Base-by-base conservation (phyloP, 2,329 filamentous ascomycete species). In the Calonectria leucothoes region DNA sequence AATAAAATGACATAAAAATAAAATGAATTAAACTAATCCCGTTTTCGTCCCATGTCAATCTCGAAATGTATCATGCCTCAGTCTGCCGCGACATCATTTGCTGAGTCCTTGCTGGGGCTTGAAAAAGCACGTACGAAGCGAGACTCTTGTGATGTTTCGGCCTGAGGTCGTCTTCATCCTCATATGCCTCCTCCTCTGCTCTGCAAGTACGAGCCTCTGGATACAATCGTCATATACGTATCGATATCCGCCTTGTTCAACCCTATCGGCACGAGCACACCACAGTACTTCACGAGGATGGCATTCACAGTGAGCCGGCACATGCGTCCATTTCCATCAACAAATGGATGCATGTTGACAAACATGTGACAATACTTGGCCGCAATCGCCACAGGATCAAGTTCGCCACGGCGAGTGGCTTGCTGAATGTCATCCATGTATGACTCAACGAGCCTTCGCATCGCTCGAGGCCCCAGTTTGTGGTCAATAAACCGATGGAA, bases 311-410 rank as follows among this genome's bases (percentile, higher is more conserved):
- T 71, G 3, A 86, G 75, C 1, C 83, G 78, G 35, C 80, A 83
- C 29, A 79, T 76, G 4, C 82, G 76, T 0, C 82, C 84, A 25
- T 86, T 86, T 1, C 83, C 84, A 37, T 84, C 83, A 3, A 71
- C 69, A 48, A 85, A 86, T 0, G 84, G 84, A 10, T 85, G 82
- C 5, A 85, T 85, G 10, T 73, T 80, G 59, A 83, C 79, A 49
- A 85, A 82, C 0, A 57, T 59, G 17, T 84, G 76, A 31, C 77
- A 81, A 35, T 82, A 81, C 31, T 79, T 78, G 29, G 31, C 52
- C 5, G 52, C 52, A 23, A 59, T 59, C 27, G 52, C 20, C 20
- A 59, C n/a, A n/a, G 10, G 20, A 25, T 59, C 29, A 59, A 23
- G 52, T 37, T 15, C 12, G 10, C 33, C 52, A 33, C 27, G 37